Evolutionary conservation across 352 stramenopile species (phyloP), one percentile per base, ranked within the genome.

Genomic region (Phytopythium delawarense): DNA sequence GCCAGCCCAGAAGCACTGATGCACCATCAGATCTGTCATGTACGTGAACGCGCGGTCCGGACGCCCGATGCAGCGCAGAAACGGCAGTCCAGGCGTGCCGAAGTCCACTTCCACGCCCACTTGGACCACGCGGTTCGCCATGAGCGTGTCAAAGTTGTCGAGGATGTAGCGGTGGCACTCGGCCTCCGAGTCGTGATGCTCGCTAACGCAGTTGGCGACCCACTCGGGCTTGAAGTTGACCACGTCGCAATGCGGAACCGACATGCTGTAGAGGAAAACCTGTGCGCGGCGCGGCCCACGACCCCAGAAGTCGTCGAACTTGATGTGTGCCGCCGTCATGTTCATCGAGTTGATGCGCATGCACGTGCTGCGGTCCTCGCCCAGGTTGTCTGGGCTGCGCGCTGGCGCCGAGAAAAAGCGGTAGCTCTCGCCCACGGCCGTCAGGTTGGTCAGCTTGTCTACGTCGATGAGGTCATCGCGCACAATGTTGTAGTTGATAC

Each of bases 1-100:
- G 7, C 79, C 79, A 0, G 79, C 66, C 79, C 78, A 89, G 57
- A 74, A 87, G 2, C 67, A 72, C 59, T 86, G 74, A 11, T 80
- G 69, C 18, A 83, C 72, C 75, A 89, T 78, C 46, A 87, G 65
- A 58, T 89, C 79, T 11, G 79, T 86, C 12, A 86, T 75, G 61
- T 79, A 89, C 32, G 67, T 59, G 61, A 89, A 89, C 4, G 61
- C 48, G 1, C 55, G 45, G 7, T 70, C 48, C 0, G 79, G 74
- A 8, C 79, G 74, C 3, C 76, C 78, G 16, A 61, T 55, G 57
- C 79, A 89, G 32, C 76, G 74, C 23, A 89, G 57, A 28, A 87
- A 89, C 0, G 78, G 70, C 42, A 74, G 64, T 6, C 79, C 79
- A 21, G 58, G 52, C 23, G 64, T 61, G 4, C 79, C 79, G 40